Conservation (phyloP, 2,329 filamentous ascomycete species). For the Balansia obtecta region DNA sequence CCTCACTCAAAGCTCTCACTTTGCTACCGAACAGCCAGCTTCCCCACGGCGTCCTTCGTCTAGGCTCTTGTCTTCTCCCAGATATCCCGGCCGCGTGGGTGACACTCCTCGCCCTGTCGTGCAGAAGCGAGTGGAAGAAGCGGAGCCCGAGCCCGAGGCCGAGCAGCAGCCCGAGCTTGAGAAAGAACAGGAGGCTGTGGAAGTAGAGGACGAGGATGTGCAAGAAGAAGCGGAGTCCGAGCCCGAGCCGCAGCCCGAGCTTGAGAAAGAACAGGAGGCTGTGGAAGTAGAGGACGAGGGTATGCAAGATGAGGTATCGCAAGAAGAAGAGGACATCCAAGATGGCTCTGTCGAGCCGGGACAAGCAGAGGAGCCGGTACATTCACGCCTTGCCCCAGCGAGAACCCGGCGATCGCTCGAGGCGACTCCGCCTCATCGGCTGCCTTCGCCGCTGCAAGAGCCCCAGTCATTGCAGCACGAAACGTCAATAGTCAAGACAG, state of each 20-base stretch:
- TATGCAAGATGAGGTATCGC: not conserved
- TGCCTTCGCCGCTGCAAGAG: conserved; percentile 26
- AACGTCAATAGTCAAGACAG: conserved; percentile 15
- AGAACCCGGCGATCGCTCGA: conserved; percentile 14
- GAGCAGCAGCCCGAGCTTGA: conserved; percentile 1
- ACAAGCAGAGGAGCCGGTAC: not conserved
- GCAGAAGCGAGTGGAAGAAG: not conserved
- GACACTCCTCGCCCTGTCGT: not conserved
- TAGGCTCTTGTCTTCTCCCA: conserved; percentile 1
- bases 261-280: conserved; percentile 2
- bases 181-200: conserved; percentile 5
- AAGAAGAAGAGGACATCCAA: not conserved
- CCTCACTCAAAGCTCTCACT: not conserved
- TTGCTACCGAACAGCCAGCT: not conserved
- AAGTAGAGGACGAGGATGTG: conserved; percentile 8
- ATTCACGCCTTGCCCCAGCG: conserved; percentile 10
- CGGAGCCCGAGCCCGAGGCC: not conserved
- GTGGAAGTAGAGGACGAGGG: conserved; percentile 9
- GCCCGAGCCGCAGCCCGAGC: conserved; percentile 1
- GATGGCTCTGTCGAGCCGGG: not conserved
- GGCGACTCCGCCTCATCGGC: conserved; percentile 20
- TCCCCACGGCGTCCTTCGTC: not conserved
- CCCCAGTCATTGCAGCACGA: conserved; percentile 20
- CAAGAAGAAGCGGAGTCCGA: not conserved
- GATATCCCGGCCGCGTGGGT: conserved; percentile 1